Percentiles rank a stretch among this genome's conserved stretches.
These are phyloP conservation scores for Batkoa obscura DNA, from an alignment of 371 early-diverging fungal genomes.

Conservation along the genomic window DNA sequence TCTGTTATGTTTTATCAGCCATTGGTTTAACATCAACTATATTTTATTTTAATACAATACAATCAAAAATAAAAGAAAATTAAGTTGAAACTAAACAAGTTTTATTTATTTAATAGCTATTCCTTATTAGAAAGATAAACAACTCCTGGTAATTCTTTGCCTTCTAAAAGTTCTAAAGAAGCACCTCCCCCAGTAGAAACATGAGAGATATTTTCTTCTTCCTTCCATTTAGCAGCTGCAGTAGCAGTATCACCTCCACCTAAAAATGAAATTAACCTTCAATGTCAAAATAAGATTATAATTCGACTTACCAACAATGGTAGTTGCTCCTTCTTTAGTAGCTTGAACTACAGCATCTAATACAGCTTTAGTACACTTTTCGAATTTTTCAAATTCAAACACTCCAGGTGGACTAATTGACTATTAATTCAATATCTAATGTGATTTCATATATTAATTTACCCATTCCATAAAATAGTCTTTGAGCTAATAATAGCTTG, in stretches of 20 bases:
- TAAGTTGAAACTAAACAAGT: neutral
- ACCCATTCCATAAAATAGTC: slow-evolving; percentile 97
- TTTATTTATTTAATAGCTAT: neutral
- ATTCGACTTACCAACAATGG: slow-evolving; percentile 25
- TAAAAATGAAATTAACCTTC: slow-evolving; percentile 14
- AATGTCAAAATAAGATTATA: neutral
- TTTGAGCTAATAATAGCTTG: slow-evolving; percentile 55
- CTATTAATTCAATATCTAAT: neutral
- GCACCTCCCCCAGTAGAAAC: slow-evolving; percentile 98
- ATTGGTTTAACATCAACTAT: neutral
- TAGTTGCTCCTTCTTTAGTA: slow-evolving; percentile 49
- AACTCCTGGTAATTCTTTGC: slow-evolving; percentile 80
- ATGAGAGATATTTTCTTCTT: slow-evolving; percentile 78
- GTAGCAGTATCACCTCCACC: slow-evolving; percentile 98
- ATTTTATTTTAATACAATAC: neutral
- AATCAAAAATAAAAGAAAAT: neutral
- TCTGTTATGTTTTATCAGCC: slow-evolving; percentile 21
- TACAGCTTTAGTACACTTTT: slow-evolving; percentile 67
- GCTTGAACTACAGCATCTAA: slow-evolving; percentile 74
- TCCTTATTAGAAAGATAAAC: slow-evolving; percentile 43
- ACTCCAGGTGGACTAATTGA: slow-evolving; percentile 69
- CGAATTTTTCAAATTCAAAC: slow-evolving; percentile 92
- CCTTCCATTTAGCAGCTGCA: slow-evolving; percentile 77
- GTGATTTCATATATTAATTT: neutral
- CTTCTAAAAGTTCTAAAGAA: slow-evolving; percentile 89